Evolutionary conservation across 2,329 filamentous ascomycete genomes (phyloP).

Genomic region (Myriosclerotinia scirpicola): DNA sequence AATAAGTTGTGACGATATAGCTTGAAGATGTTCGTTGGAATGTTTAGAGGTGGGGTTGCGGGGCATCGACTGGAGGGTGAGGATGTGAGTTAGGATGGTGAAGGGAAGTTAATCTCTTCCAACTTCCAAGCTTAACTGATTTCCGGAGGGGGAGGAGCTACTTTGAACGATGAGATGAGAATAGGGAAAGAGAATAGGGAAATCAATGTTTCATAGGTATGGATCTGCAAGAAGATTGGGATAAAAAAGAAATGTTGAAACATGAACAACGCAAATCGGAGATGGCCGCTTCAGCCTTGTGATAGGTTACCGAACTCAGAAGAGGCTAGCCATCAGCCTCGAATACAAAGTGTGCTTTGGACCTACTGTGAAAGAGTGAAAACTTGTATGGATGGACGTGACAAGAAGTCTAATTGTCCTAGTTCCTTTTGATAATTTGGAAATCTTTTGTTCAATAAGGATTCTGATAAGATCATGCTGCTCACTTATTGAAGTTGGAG

Average conservation of each 20-base stretch:
- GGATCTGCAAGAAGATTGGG: neutral
- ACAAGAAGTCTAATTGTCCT: neutral
- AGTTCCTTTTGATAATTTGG: neutral
- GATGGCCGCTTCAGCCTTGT: conserved; percentile 31
- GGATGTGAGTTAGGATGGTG: neutral
- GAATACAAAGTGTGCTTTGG: neutral
- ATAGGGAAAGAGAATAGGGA: too few species aligned
- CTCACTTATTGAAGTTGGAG: too few species aligned
- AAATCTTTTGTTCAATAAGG: neutral
- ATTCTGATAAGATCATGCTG: too few species aligned
- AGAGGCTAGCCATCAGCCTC: neutral
- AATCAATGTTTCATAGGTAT: too few species aligned
- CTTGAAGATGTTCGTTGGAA: conserved; percentile 10
- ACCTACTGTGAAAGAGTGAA: too few species aligned
- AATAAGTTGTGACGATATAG: conserved; percentile 12
- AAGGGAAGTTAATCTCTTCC: neutral
- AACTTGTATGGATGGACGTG: neutral
- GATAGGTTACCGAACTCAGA: neutral
- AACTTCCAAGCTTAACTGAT: neutral
- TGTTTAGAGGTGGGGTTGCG: conserved; percentile 15
- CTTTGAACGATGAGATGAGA: neutral
- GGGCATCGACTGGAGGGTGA: conserved; percentile 17
- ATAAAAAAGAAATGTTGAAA: neutral
- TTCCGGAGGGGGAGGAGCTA: too few species aligned
- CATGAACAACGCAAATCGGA: conserved; percentile 28